Percentiles rank a stretch among this genome's conserved stretches.
These are phyloP conservation scores for Sisymbrium altissimum DNA, from an alignment of 345 rosid species.

Conservation along the genomic window DNA sequence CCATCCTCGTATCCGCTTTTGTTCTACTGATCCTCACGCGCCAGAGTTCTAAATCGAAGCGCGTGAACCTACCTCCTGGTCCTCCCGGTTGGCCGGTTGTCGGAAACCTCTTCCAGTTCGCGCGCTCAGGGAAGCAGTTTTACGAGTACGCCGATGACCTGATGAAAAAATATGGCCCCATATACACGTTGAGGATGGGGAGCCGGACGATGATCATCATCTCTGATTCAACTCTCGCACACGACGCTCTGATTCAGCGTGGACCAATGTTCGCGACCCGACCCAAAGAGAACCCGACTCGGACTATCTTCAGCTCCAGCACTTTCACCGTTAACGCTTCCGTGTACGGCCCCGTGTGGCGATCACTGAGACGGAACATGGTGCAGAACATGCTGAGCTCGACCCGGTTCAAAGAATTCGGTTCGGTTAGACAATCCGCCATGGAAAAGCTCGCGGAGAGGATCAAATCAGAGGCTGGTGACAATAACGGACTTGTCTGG, in stretches of 20 bases:
- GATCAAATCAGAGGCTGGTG: slow-evolving; percentile 47
- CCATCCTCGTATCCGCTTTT: slow-evolving; percentile 37
- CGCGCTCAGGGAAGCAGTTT: slow-evolving; percentile 68
- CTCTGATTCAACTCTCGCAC: slow-evolving; percentile 55
- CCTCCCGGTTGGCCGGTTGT: slow-evolving; percentile 96
- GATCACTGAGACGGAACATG: slow-evolving; percentile 83
- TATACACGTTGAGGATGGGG: slow-evolving; percentile 80
- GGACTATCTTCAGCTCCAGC: slow-evolving; percentile 82
- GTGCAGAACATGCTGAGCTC: slow-evolving; percentile 91
- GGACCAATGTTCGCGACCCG: slow-evolving; percentile 67
- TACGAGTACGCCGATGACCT: slow-evolving; percentile 54
- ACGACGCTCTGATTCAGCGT: slow-evolving; percentile 70
- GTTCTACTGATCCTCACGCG: slow-evolving; percentile 34
- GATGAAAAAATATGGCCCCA: slow-evolving; percentile 53
- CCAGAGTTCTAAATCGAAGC: slow-evolving; percentile 18
- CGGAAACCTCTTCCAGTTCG: too few relatives aligned
- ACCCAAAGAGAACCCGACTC: slow-evolving; percentile 75
- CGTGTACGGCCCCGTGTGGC: slow-evolving; percentile 77
- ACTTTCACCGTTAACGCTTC: slow-evolving; percentile 93
- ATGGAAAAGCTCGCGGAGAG: slow-evolving; percentile 63
- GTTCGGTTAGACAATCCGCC: slow-evolving; percentile 41
- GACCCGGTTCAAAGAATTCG: slow-evolving; percentile 62
- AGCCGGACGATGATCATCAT: slow-evolving; percentile 69
- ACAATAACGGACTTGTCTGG: slow-evolving; percentile 55
- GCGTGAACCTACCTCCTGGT: slow-evolving; percentile 73